phyloP scores from a whole-genome alignment of 441 rosid genomes.

The Hura crepitans region DNA sequence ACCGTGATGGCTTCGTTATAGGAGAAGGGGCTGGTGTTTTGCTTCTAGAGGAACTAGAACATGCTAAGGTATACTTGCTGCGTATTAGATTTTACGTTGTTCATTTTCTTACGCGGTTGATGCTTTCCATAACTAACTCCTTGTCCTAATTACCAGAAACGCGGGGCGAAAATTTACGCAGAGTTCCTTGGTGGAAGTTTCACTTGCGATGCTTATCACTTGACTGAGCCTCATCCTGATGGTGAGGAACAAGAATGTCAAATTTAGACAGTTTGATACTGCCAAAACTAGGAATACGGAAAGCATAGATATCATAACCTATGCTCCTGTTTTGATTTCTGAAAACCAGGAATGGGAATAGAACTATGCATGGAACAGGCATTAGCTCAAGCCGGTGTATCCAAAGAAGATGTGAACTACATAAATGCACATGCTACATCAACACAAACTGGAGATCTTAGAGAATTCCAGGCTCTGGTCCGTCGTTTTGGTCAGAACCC shows the following conservation, averaged over 20 bases:
- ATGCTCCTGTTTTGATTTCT: not conserved
- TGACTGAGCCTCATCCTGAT: slow-evolving; percentile 95
- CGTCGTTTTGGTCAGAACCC: slow-evolving; percentile 78
- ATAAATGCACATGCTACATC: slow-evolving; percentile 97
- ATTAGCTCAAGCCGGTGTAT: slow-evolving; percentile 64
- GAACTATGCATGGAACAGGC: slow-evolving; percentile 76
- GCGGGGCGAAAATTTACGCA: slow-evolving; percentile 92
- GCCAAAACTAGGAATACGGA: no score
- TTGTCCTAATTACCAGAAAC: slow-evolving; percentile 42
- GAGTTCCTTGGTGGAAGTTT: slow-evolving; percentile 97
- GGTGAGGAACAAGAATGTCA: slow-evolving; percentile 34
- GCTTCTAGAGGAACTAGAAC: slow-evolving; percentile 91
- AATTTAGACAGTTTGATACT: no score
- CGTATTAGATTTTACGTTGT: not conserved
- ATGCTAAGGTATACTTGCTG: slow-evolving; percentile 65
- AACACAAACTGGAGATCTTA: slow-evolving; percentile 82
- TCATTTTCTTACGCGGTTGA: not conserved
- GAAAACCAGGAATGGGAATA: slow-evolving; percentile 6
- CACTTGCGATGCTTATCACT: slow-evolving; percentile 94
- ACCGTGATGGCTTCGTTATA: slow-evolving; percentile 95
- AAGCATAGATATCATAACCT: not conserved
- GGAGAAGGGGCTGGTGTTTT: slow-evolving; percentile 98
- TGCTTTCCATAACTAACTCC: not conserved
- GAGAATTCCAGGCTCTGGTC: slow-evolving; percentile 73
- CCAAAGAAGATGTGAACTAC: slow-evolving; percentile 75